These are phyloP conservation scores for Rhododendron ovatum DNA, from an alignment of 148 eudicot genomes.

Conservation along the genomic window DNA sequence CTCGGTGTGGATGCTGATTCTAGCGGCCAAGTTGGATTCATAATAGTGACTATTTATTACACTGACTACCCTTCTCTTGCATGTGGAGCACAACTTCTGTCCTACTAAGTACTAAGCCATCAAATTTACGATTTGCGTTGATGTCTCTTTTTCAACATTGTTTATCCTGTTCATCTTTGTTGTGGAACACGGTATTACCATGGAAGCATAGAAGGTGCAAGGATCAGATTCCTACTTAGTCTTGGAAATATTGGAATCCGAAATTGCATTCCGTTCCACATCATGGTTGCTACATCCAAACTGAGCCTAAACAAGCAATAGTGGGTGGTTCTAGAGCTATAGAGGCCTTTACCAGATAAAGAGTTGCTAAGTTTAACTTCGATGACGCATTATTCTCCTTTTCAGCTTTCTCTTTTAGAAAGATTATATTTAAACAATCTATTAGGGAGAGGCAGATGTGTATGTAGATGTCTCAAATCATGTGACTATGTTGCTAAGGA, in stretches of 20 bases:
- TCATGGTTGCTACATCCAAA: not conserved
- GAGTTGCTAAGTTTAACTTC: not conserved
- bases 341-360: not conserved
- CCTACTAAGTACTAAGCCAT: not conserved
- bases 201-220: not conserved
- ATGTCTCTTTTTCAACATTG: not conserved
- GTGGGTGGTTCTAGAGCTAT: not conserved
- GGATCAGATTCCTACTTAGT: not conserved
- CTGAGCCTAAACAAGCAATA: not conserved
- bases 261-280: not conserved
- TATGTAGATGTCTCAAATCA: not conserved
- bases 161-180: not conserved
- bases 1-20: not conserved
- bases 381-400: not conserved
- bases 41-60: not conserved
- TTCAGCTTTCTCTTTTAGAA: not conserved
- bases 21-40: not conserved
- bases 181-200: not conserved
- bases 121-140: not conserved
- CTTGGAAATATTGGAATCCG: not conserved
- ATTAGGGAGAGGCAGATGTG: not conserved
- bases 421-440: not conserved
- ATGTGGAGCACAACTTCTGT: not conserved
- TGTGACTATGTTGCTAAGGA: not conserved
- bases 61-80: not conserved